Percentiles rank a stretch among this genome's conserved stretches.
phyloP scores from a whole-genome alignment of 306 rosid genomes.

The Vigna hirtella region DNA sequence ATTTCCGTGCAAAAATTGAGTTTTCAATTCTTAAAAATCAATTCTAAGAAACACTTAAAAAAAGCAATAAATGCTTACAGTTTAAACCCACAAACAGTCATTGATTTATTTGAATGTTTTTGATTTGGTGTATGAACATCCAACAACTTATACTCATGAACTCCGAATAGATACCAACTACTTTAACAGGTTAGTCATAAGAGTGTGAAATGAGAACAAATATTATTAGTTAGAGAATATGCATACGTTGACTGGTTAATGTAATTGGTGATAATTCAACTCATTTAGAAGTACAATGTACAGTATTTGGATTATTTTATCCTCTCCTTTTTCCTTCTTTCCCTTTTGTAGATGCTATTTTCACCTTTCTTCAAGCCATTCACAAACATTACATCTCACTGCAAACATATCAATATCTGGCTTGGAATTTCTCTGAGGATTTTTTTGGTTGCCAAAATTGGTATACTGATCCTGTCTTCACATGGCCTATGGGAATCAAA shows the following conservation, averaged over 20 bases:
- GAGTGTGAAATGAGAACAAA: not conserved
- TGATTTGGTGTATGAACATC: not conserved
- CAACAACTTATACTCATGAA: not conserved
- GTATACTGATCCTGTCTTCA: slow-evolving; percentile 6
- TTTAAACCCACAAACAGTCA: not conserved
- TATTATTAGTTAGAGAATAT: not conserved
- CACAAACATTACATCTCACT: slow-evolving; percentile 26
- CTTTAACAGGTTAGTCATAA: not conserved
- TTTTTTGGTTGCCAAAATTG: slow-evolving; percentile 30
- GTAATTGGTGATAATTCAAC: not conserved
- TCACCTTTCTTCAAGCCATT: slow-evolving; percentile 22
- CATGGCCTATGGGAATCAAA: slow-evolving; percentile 31
- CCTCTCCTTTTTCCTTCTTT: not conserved
- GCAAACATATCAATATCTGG: not conserved
- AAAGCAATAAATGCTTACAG: too few species aligned
- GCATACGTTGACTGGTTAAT: not conserved
- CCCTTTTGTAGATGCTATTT: slow-evolving; percentile 27
- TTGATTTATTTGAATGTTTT: not conserved
- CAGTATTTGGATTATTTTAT: slow-evolving; percentile 29
- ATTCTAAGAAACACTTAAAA: too few species aligned
- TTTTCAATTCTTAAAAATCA: too few species aligned
- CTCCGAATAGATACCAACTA: not conserved
- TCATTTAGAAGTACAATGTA: not conserved
- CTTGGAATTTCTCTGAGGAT: not conserved
- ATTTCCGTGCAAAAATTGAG: too few species aligned